phyloP scores from a whole-genome alignment of 202 grass and related monocot genomes.

The Brachypodium distachyon region DNA sequence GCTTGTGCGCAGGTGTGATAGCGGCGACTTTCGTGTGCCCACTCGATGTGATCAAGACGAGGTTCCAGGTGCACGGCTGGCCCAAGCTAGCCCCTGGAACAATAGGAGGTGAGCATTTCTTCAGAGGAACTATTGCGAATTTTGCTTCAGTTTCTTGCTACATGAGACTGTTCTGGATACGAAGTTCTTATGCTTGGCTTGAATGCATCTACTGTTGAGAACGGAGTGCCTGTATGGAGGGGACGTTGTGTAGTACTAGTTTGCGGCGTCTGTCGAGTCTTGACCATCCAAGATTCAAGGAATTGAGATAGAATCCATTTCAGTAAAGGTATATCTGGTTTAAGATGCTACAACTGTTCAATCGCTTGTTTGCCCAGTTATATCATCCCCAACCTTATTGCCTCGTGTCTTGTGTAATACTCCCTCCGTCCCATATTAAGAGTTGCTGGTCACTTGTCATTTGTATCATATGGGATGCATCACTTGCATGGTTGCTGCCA shows the following conservation, averaged over 20 bases:
- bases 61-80: conserved; percentile 89
- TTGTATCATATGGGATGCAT: not conserved
- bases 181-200: not conserved
- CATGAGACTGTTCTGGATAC: not conserved
- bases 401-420: not conserved
- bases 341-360: not conserved
- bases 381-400: not conserved
- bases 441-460: not conserved
- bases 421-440: no score
- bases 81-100: conserved; percentile 34
- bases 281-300: not conserved
- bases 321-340: not conserved
- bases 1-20: conserved; percentile 53
- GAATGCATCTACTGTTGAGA: not conserved
- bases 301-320: not conserved
- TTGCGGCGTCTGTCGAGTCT: not conserved
- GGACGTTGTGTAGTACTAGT: not conserved
- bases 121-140: not conserved
- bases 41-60: conserved; percentile 94
- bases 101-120: conserved; percentile 36
- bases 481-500: no score
- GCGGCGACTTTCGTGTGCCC: conserved; percentile 94
- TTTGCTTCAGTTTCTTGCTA: not conserved
- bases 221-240: not conserved
- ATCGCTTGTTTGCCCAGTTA: not conserved